These are phyloP conservation scores for Fusarium tupiense DNA, from an alignment of 2,329 filamentous ascomycete genomes.

Conservation along the genomic window DNA sequence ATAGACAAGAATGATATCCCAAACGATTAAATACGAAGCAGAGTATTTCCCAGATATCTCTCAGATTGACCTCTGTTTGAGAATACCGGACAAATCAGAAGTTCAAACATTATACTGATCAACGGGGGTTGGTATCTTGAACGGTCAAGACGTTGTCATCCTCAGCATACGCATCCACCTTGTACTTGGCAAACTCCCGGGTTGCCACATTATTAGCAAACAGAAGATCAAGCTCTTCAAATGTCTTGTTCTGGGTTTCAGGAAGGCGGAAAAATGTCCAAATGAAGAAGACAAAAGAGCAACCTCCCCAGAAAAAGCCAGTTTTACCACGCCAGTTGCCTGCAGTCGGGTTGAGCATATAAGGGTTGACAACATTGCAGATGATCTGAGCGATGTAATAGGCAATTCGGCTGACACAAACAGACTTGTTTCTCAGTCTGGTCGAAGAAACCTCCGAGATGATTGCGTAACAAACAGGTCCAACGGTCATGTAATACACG, in stretches of 20 bases:
- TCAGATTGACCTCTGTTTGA: neutral
- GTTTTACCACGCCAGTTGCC: constrained; percentile 44
- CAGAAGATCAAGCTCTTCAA: constrained; percentile 64
- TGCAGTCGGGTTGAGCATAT: constrained; percentile 43
- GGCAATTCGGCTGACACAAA: constrained; percentile 49
- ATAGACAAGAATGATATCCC: neutral
- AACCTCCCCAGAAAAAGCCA: constrained; percentile 57
- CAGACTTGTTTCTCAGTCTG: constrained; percentile 51
- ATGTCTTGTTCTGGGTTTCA: constrained; percentile 56
- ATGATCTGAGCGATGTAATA: constrained; percentile 39
- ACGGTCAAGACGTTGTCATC: constrained; percentile 5
- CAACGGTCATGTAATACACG: constrained; percentile 52
- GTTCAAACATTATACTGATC: neutral
- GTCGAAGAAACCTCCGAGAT: constrained; percentile 51
- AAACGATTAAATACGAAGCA: neutral
- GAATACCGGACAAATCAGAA: neutral
- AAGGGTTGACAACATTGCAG: constrained; percentile 41
- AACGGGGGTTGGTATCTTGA: neutral
- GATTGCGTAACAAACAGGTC: constrained; percentile 54
- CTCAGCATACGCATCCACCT: constrained; percentile 45
- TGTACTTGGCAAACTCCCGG: constrained; percentile 50
- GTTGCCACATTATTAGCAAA: constrained; percentile 56
- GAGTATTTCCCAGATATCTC: neutral
- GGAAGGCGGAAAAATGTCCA: constrained; percentile 63
- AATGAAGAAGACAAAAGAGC: constrained; percentile 44